phyloP scores from a whole-genome alignment of 2,329 filamentous ascomycete genomes.

The Orbilia javanica region DNA sequence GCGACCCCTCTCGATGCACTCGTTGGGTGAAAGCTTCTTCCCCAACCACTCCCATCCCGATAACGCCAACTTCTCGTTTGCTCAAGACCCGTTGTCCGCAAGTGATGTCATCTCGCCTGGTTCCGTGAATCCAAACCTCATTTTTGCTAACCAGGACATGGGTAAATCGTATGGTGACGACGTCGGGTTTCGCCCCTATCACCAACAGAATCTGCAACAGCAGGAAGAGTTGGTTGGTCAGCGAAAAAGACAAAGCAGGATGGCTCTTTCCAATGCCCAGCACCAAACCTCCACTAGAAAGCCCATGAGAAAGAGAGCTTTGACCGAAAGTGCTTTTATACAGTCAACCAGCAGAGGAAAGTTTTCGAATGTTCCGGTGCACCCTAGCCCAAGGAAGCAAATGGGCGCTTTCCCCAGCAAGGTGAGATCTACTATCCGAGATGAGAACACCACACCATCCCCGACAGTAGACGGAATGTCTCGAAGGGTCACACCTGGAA shows the following conservation, averaged over 20 bases:
- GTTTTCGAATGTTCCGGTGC: slow-evolving; percentile 14
- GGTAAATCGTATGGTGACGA: slow-evolving; percentile 35
- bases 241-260: slow-evolving; percentile 47
- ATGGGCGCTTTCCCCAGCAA: slow-evolving; percentile 41
- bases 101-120: slow-evolving; percentile 50
- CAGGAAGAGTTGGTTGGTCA: slow-evolving; percentile 42
- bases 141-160: slow-evolving; percentile 36
- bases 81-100: slow-evolving; percentile 46
- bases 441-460: slow-evolving; percentile 55
- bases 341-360: slow-evolving; percentile 26
- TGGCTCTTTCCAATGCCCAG: slow-evolving; percentile 7
- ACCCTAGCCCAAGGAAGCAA: slow-evolving; percentile 46
- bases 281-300: slow-evolving; percentile 11
- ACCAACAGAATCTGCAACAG: slow-evolving; percentile 51
- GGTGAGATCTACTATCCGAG: slow-evolving; percentile 20
- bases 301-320: slow-evolving; percentile 42
- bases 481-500: slow-evolving; percentile 38
- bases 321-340: slow-evolving; percentile 50
- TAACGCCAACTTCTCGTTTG: slow-evolving; percentile 50
- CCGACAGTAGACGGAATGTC: slow-evolving; percentile 38
- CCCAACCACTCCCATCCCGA: slow-evolving; percentile 34
- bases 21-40: slow-evolving; percentile 49
- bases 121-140: slow-evolving; percentile 53
- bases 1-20: slow-evolving; percentile 45
- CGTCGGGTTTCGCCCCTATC: slow-evolving; percentile 41